These are phyloP conservation scores for Cryphonectria parasitica DNA, from an alignment of 2,329 filamentous ascomycete genomes.

Conservation along the genomic window DNA sequence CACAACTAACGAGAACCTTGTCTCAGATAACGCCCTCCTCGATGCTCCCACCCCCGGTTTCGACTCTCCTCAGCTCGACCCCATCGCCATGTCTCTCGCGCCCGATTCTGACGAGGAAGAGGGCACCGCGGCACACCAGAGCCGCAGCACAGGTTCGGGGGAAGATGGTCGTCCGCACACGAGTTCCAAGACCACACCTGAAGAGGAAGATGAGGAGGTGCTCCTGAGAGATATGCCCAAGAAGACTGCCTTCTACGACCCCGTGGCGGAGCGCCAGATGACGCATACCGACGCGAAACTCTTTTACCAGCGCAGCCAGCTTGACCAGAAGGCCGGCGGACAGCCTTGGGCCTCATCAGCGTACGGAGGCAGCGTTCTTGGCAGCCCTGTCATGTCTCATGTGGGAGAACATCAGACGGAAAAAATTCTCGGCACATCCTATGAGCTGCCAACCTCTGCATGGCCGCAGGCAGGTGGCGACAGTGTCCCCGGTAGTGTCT, in stretches of 20 bases:
- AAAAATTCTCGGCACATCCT: slow-evolving; percentile 20
- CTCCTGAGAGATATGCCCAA: slow-evolving; percentile 63
- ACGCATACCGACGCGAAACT: slow-evolving; percentile 93
- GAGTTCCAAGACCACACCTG: slow-evolving; percentile 25
- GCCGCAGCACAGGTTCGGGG: slow-evolving; percentile 41
- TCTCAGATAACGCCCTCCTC: slow-evolving; percentile 34
- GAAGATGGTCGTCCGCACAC: slow-evolving; percentile 24
- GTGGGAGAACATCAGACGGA: slow-evolving; percentile 20
- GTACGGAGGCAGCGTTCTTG: slow-evolving; percentile 44
- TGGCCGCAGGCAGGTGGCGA: slow-evolving; percentile 27
- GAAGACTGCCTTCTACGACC: slow-evolving; percentile 89
- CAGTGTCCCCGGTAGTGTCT: slow-evolving; percentile 25
- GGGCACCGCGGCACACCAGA: slow-evolving; percentile 36
- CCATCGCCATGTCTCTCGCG: slow-evolving; percentile 38
- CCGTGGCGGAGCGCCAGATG: slow-evolving; percentile 91
- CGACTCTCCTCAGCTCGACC: slow-evolving; percentile 40
- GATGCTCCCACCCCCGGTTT: slow-evolving; percentile 39
- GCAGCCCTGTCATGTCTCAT: slow-evolving; percentile 49
- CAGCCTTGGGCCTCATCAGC: slow-evolving; percentile 45
- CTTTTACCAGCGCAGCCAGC: slow-evolving; percentile 89
- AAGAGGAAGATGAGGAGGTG: slow-evolving; percentile 53
- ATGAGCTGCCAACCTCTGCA: slow-evolving; percentile 23
- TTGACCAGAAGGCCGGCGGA: slow-evolving; percentile 53
- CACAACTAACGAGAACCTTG: slow-evolving; percentile 11
- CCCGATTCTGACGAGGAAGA: slow-evolving; percentile 45